Percentiles rank a stretch among this genome's conserved stretches.
phyloP scores from a whole-genome alignment of 192 early-diverging fungal genomes.

The Coemansia reversa region DNA sequence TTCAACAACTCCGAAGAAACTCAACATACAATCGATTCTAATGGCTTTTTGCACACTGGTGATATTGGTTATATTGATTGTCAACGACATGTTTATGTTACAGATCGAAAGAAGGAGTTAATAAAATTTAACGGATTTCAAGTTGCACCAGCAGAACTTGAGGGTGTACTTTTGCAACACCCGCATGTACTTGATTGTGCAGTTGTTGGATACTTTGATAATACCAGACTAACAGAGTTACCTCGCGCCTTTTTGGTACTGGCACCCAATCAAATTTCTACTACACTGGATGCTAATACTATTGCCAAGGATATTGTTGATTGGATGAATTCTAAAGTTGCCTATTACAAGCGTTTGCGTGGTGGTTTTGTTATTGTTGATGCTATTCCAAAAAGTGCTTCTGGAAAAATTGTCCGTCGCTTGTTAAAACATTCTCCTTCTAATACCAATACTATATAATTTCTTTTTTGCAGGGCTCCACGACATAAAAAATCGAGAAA shows the following conservation, averaged over 20 bases:
- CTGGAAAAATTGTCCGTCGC: constrained; percentile 52
- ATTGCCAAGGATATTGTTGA: constrained; percentile 9
- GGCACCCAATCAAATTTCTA: background rate
- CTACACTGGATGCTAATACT: background rate
- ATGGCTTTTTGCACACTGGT: constrained; percentile 82
- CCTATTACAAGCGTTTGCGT: constrained; percentile 44
- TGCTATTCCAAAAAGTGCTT: constrained; percentile 35
- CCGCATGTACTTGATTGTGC: constrained; percentile 64
- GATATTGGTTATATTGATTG: constrained; percentile 72
- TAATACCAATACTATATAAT: no score
- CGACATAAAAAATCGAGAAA: no score
- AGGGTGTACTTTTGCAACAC: constrained; percentile 68
- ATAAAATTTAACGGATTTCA: constrained; percentile 88
- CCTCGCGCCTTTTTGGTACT: constrained; percentile 38
- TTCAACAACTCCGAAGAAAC: constrained; percentile 75
- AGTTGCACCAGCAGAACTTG: constrained; percentile 84
- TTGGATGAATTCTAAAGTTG: constrained; percentile 31
- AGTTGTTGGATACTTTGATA: constrained; percentile 62
- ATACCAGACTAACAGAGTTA: constrained; percentile 56
- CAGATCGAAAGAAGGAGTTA: constrained; percentile 81
- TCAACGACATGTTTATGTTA: constrained; percentile 58
- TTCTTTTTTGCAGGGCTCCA: no score
- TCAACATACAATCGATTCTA: constrained; percentile 59
- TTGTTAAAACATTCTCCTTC: constrained; percentile 5
- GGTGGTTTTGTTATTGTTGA: constrained; percentile 30